Evolutionary conservation across 2,329 filamentous ascomycete species (phyloP), one percentile per base, ranked within the genome.

Genomic region (Conoideocrella luteorostrata): DNA sequence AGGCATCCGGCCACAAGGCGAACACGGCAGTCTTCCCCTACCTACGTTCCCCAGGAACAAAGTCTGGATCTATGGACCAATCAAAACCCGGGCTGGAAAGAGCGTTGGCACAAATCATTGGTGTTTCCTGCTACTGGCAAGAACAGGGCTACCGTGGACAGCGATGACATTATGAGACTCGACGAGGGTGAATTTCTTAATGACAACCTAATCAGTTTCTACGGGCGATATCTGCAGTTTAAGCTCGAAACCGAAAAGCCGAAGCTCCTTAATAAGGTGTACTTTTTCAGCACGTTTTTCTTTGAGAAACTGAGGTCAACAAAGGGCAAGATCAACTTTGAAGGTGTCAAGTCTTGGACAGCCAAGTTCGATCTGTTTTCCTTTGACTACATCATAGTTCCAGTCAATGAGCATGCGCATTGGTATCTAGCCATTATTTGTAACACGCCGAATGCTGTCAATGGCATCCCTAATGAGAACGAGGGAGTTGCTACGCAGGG

Each of bases 361-460:
- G 75, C 84, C 26, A 88, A 82, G 53, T 75, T 91, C 18, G 87
- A 98, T 58, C 66, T 98, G 7, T 87, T 97, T 56, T 76, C 74
- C 5, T 89, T 87, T 54, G 88, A 95, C 58, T 96, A 90, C 60
- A 82, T 97, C 46, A 75, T 97, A 10, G 85, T 98, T 6, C 93
- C 93, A 0, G 88, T 98, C 60, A 94, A 95, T 55, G 86, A 96
- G 58, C 72, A 80, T 52, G 67, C 72, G 2, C 93, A 98, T 63
- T 98, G 94, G 93, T 97, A 93, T 64, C 70, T 97, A 51, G 89
- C 88, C 12, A 91, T 98, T 44, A 91, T 98, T 41, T 95, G 88
- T 74, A 95, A 98, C 56, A 75, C 91, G 3, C 77, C 80, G 4
- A 81, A 75, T 41, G 71, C 93, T 18, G 57, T 79, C 38, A 36